Percentiles rank a stretch among this genome's conserved stretches.
These are phyloP conservation scores for Arctostaphylos glauca DNA, from an alignment of 148 eudicot genomes.

Conservation along the genomic window DNA sequence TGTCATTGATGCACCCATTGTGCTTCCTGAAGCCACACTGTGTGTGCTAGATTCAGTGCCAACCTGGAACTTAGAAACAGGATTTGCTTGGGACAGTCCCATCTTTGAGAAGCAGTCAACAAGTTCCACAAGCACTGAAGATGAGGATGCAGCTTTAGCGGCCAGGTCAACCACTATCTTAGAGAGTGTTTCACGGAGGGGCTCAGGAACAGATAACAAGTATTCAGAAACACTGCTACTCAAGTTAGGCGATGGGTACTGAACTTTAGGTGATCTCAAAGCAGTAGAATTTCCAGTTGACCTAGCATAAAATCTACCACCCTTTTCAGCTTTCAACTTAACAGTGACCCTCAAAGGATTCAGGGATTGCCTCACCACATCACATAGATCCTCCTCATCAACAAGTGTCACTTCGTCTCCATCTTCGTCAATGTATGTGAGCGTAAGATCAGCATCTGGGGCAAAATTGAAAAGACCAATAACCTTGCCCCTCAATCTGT, in stretches of 20 bases:
- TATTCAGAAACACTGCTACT: slow-evolving; percentile 32
- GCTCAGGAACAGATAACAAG: slow-evolving; percentile 50
- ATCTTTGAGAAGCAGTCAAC: slow-evolving; percentile 38
- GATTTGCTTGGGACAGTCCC: slow-evolving; percentile 33
- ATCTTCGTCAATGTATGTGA: slow-evolving; percentile 88
- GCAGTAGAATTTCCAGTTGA: slow-evolving; percentile 49
- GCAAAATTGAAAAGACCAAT: slow-evolving; percentile 55
- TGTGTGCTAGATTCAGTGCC: slow-evolving; percentile 15
- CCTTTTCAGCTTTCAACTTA: slow-evolving; percentile 33
- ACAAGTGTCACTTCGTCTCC: slow-evolving; percentile 68
- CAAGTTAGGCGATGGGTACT: slow-evolving; percentile 25
- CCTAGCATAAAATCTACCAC: slow-evolving; percentile 17
- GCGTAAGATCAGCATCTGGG: slow-evolving; percentile 40
- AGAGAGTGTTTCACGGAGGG: slow-evolving; percentile 39
- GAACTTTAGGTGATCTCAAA: slow-evolving; percentile 28
- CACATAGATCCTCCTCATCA: slow-evolving; percentile 76
- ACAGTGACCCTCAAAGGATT: slow-evolving; percentile 80
- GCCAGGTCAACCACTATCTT: slow-evolving; percentile 52
- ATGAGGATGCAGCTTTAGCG: slow-evolving; percentile 36
- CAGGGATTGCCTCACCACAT: slow-evolving; percentile 61
- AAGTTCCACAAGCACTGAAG: slow-evolving; percentile 47
- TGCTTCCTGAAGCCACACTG: not conserved
- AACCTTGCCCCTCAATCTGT: slow-evolving; percentile 57
- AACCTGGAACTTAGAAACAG: slow-evolving; percentile 20
- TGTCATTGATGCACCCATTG: slow-evolving; percentile 3